Evolutionary conservation across 352 stramenopile genomes (phyloP).

Genomic region (Pythium chondricola): DNA sequence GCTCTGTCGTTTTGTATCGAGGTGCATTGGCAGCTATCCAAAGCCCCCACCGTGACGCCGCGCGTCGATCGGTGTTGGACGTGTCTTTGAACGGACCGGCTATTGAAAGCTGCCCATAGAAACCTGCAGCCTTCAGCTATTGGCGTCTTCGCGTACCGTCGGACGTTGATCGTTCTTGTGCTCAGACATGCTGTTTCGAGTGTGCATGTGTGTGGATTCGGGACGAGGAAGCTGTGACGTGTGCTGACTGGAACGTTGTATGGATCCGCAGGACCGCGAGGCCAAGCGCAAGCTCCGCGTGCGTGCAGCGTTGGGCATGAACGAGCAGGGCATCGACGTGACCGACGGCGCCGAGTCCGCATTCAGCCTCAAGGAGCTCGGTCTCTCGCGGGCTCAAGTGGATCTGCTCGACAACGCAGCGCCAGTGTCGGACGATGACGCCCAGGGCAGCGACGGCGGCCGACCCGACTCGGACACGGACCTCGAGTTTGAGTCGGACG

Average conservation of each 20-base stretch:
- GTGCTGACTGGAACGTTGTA: slow-evolving; percentile 1
- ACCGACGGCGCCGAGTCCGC: slow-evolving; percentile 65
- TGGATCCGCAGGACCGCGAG: slow-evolving; percentile 61
- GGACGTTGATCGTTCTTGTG: slow-evolving; percentile 87
- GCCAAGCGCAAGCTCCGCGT: slow-evolving; percentile 82
- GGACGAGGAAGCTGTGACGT: slow-evolving; percentile 6
- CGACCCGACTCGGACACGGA: slow-evolving; percentile 18
- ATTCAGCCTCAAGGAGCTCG: slow-evolving; percentile 77
- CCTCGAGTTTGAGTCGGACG: slow-evolving; percentile 26
- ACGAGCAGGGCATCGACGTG: slow-evolving; percentile 75
- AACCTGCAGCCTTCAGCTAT: slow-evolving; percentile 90
- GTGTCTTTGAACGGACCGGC: slow-evolving; percentile 91
- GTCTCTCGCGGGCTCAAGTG: slow-evolving; percentile 70
- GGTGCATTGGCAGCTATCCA: slow-evolving; percentile 65
- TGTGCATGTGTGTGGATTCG: slow-evolving; percentile 6
- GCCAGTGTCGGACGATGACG: slow-evolving; percentile 40
- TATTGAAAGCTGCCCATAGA: slow-evolving; percentile 86
- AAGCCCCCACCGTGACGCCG: slow-evolving; percentile 51
- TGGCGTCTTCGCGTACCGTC: slow-evolving; percentile 60
- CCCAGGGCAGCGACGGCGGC: slow-evolving; percentile 6
- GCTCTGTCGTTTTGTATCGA: slow-evolving; percentile 13
- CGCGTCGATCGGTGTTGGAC: slow-evolving; percentile 38
- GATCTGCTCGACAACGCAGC: slow-evolving; percentile 70
- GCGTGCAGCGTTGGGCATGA: slow-evolving; percentile 76
- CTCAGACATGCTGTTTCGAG: slow-evolving; percentile 57